Percentiles rank a stretch among this genome's conserved stretches.
Evolutionary conservation across 75 land plant species (phyloP).

Genomic region (Pseudotsuga menziesii): DNA sequence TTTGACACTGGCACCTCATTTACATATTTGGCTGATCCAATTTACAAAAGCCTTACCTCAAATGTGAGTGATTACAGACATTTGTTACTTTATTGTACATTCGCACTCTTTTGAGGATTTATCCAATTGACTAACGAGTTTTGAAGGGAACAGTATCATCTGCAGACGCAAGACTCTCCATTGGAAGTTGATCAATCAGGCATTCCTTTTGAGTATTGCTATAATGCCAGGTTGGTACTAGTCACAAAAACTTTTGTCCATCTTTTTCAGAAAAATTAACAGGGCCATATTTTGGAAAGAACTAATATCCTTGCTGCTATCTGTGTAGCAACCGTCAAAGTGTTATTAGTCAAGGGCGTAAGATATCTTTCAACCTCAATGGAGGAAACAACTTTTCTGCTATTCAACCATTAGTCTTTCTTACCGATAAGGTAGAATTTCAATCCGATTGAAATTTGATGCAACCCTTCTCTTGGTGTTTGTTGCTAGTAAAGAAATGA

Average conservation of each 20-base stretch:
- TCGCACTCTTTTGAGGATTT: neutral
- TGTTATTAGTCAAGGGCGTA: constrained; percentile 23
- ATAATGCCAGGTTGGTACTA: constrained; percentile 37
- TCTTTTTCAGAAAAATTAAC: neutral
- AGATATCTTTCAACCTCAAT: constrained; percentile 33
- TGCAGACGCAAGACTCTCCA: constrained; percentile 22
- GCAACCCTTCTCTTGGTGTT: neutral
- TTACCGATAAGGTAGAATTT: constrained; percentile 32
- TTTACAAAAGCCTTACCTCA: constrained; percentile 39
- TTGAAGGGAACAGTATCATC: constrained; percentile 38
- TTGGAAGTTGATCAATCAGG: constrained; percentile 13
- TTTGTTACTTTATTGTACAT: constrained; percentile 2
- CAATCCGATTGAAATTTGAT: too few relatives aligned
- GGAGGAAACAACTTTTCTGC: constrained; percentile 46
- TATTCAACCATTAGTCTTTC: constrained; percentile 40
- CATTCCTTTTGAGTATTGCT: constrained; percentile 71
- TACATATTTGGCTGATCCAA: constrained; percentile 59
- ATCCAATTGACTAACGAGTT: neutral
- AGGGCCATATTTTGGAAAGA: neutral
- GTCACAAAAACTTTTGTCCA: neutral
- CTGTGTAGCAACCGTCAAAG: constrained; percentile 36
- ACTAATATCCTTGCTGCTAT: constrained; percentile 3
- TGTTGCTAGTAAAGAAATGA: too few relatives aligned
- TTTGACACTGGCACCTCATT: constrained; percentile 92
- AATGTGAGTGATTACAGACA: constrained; percentile 35